Base-by-base conservation (phyloP, 495 filamentous ascomycete species). In the Xylaria intraflava region DNA sequence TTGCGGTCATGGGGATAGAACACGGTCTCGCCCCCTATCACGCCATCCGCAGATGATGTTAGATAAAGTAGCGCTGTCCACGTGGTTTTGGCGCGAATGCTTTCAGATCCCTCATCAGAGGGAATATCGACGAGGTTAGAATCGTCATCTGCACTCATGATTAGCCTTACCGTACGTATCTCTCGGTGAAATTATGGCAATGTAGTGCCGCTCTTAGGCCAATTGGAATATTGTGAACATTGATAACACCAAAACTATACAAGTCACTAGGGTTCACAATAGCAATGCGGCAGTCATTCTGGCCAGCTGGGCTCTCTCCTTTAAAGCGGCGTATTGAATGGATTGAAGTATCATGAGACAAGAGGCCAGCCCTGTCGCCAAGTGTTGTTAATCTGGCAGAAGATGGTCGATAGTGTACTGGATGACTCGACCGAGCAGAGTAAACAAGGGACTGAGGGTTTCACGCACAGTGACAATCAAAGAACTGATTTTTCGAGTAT, bases 41-140 rank as follows among this genome's bases (percentile, higher is more conserved):
- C 86, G 8, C 84, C 86, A 1, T 84, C 84, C 3, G 70, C 65
- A 3, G 77, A 73, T 3, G 83, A 83, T 0, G 86, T 90, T 29
- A 97, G 78, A 60, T 96, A 97, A 46, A 96, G 81, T 0, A 96
- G 78, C 6, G 95, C 77, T 0, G 92, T 96, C 90, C 91, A 97
- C 0, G 91, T 96, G 14, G 92, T 96, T 61, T 81, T 83, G 45
- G 81, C 87, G n/a, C 75, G 75, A 17, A 93, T 63, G 48, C 70
- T 72, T 57, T 91, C 88, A 12, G 84, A 84, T 60, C 94, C 91
- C 68, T 93, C 89, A 58, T 92, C 85, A 89, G 65, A 41, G 43
- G 57, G 26, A 17, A 53, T 23, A 51, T 53, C 42, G 45, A 62
- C 59, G 24, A 57, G 14, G 46, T 65, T 63, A 17, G 47, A 62